Evolutionary conservation across 1,139 yeast genomes (phyloP), one percentile per base, ranked within the genome.

Genomic region (Zygosaccharomyces sapae): DNA sequence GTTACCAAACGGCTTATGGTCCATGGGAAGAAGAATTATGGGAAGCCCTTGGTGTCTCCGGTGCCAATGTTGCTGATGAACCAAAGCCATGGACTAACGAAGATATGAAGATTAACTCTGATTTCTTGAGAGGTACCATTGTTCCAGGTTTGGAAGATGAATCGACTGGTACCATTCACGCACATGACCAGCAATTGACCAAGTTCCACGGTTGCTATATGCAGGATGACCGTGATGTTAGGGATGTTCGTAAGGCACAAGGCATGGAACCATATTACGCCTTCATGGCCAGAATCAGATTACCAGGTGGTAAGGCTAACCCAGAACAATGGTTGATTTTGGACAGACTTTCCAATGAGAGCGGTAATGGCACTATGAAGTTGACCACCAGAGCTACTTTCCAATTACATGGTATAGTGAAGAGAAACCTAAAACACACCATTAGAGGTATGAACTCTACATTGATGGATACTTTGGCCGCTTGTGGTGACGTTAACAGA

Each of bases 401-500:
- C 80, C 98, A 92, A 75, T 75, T 90, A 55, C 98, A 92, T 62
- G 97, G 98, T 67, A 81, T 92, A 52, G 87, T 92, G 49, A 92
- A 92, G 71, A 90, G 84, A 66, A 78, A 90, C 63, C 75, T 92
- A 68, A 89, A 88, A 70, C 89, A 94, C 16, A 84, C 96, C 2
- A 87, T 92, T 56, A 84, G 96, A 72, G 96, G 94, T 43, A 89
- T 92, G 83, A 90, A 90, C 67, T 74, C 95, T 20, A 85, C 83
- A 9, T 77, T 90, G 60, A 78, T 92, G 81, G 97, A 92, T 65
- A 90, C 97, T 10, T 78, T 92, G 51, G 97, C 96, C 53, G 98
- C 97, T 2, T 90, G 97, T 76, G 98, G 98, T 74, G 98, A 92
- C 72, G 97, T 90, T 38, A 87, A 88, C 71, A 86, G 97, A 78